Conservation (phyloP, 345 rosid genomes). For the Gynandropsis gynandra region DNA sequence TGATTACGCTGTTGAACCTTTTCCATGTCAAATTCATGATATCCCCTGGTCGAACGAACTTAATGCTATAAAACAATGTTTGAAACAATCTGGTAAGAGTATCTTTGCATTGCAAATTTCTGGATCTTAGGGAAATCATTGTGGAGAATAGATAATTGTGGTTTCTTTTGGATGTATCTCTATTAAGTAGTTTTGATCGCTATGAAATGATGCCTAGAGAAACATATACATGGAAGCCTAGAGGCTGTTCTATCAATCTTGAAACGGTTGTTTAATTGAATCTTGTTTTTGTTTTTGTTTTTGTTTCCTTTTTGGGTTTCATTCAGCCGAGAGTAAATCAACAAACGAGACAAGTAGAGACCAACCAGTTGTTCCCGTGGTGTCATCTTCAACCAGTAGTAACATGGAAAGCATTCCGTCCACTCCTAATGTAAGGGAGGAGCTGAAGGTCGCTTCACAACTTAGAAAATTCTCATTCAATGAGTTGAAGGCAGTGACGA, state of each 20-base stretch:
- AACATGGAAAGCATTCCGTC: conserved; percentile 30
- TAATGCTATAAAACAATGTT: no score
- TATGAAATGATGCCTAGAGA: no score
- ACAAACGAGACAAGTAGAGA: conserved; percentile 29
- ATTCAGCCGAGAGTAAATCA: conserved; percentile 30
- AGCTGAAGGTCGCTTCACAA: conserved; percentile 31
- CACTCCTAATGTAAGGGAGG: conserved; percentile 27
- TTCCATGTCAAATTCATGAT: no score
- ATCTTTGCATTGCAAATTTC: no score
- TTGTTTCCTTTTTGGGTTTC: not conserved
- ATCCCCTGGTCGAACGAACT: no score
- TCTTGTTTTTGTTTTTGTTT: not conserved
- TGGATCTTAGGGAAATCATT: no score
- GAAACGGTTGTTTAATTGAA: not conserved
- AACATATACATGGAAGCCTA: no score
- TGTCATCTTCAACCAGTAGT: conserved; percentile 31
- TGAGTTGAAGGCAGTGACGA: conserved; percentile 33
- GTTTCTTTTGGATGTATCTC: no score
- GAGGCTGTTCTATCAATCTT: not conserved
- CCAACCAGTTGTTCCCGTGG: conserved; percentile 28
- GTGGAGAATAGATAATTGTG: no score
- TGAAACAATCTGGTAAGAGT: no score
- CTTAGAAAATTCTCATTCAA: conserved; percentile 34
- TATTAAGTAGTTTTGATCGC: no score
- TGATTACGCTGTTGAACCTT: no score